Evolutionary conservation across 1,284 basidiomycete genomes (phyloP).

Genomic region (Abortiporus biennis): DNA sequence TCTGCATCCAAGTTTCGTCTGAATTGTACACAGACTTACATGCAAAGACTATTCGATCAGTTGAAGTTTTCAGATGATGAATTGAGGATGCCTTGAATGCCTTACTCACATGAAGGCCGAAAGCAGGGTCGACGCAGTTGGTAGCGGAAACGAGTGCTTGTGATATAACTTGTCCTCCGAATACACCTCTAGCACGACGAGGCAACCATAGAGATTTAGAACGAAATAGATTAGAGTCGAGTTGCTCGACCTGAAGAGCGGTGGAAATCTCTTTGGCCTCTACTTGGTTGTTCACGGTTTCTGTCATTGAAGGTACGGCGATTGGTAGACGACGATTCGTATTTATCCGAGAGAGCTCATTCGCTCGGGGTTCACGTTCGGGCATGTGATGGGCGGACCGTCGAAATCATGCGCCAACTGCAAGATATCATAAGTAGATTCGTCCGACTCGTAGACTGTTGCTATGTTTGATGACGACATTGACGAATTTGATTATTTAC

Average conservation of each 20-base stretch:
- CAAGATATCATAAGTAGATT: too few species aligned
- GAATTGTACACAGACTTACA: constrained; percentile 34
- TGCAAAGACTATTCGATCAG: constrained; percentile 56
- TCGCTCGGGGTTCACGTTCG: too few species aligned
- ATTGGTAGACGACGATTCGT: background rate
- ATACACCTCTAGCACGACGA: constrained; percentile 67
- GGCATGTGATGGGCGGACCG: too few species aligned
- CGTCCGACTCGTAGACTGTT: too few species aligned
- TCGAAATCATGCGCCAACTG: too few species aligned
- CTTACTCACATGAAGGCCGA: constrained; percentile 65
- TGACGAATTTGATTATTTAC: too few species aligned
- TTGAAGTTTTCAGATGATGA: background rate
- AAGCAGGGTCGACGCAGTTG: constrained; percentile 62
- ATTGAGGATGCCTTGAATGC: background rate
- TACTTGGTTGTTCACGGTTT: constrained; percentile 13
- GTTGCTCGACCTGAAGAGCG: constrained; percentile 70
- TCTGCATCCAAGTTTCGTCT: background rate
- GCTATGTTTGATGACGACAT: too few species aligned
- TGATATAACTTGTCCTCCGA: constrained; percentile 88
- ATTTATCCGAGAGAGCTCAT: background rate
- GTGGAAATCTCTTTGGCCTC: constrained; percentile 52
- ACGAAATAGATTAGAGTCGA: constrained; percentile 73
- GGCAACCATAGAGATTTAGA: constrained; percentile 73
- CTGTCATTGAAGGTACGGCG: constrained; percentile 11
- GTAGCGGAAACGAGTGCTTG: constrained; percentile 81